Evolutionary conservation across 1,284 basidiomycete genomes (phyloP), one percentile per base, ranked within the genome.

Genomic region (Chondrostereum purpureum): DNA sequence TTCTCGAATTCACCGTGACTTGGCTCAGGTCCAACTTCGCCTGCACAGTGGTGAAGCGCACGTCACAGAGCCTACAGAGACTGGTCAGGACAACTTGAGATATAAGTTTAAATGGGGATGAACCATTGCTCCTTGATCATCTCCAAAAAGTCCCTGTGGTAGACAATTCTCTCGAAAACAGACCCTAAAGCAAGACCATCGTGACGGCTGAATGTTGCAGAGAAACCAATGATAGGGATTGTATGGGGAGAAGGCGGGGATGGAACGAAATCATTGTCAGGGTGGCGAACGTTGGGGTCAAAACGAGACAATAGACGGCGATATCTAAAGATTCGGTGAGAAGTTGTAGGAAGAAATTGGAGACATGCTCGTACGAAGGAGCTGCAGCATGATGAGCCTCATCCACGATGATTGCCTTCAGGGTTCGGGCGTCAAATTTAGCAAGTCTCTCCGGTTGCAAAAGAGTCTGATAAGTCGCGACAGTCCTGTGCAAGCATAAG

Each of bases 331-430:
- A n/a, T n/a, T n/a, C n/a, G n/a, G 18, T 17, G 18, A 18, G 33
- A 33, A 41, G 27, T 50, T 17, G 43, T 40, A 44, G 20, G 46
- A 34, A 31, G 22, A 34, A 13, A 37, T 18, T 14, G 46, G 21
- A 39, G 45, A 21, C 31, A 18, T 47, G 14, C 24, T 45, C 84
- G 50, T 64, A 92, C 83, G 92, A 92, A 18, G 84, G 80, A 2
- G 93, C 88, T 18, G 91, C 92, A 19, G 94, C 88, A 65, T 98
- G 95, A 59, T 99, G 95, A 0, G 95, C 94, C 64, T 96, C 92
- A 56, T 95, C 92, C 5, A 96, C 77, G 42, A 98, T 84, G 45
- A 98, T 73, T 6, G 86, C 88, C 60, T 92, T 95, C 57, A 91
- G 72, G 20, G 55, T 56, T 6, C 61, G 57, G 1, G 90, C 85